A percentile compares a stretch with the other conserved stretches of the same genome.
phyloP scores from a whole-genome alignment of 108 stramenopile genomes.

The Nannochloropsis oceanica region DNA sequence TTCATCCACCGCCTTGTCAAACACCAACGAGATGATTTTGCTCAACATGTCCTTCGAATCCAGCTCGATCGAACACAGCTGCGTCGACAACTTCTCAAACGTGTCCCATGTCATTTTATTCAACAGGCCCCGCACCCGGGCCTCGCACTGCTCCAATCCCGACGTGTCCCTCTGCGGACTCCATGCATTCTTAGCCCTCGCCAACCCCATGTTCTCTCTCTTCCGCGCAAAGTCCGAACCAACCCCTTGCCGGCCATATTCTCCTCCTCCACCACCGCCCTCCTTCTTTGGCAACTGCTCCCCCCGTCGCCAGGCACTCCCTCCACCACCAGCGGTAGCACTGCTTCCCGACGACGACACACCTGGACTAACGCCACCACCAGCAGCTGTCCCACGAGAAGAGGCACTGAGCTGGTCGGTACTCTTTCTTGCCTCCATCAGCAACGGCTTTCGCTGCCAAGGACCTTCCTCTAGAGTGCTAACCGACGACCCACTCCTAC shows the following conservation, averaged over 20 bases:
- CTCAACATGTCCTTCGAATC: constrained; percentile 27
- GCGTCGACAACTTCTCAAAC: not conserved
- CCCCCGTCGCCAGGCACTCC: not conserved
- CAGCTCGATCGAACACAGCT: not conserved
- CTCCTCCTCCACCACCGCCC: not conserved
- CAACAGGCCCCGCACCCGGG: not conserved
- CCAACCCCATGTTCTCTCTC: not conserved
- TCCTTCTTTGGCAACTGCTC: not conserved
- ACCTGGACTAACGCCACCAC: not conserved
- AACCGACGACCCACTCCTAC: not conserved
- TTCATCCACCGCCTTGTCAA: constrained; percentile 70
- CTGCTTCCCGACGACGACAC: not conserved
- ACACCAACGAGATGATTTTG: constrained; percentile 55
- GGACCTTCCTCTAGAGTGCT: not conserved
- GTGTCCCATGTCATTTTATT: not conserved
- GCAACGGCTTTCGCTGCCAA: not conserved
- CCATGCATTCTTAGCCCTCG: not conserved
- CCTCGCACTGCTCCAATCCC: not conserved
- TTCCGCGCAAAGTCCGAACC: not conserved
- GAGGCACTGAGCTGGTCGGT: not conserved
- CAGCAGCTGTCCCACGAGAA: not conserved
- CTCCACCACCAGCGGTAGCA: not conserved
- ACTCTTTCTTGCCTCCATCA: not conserved
- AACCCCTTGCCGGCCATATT: not conserved
- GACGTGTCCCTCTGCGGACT: not conserved